phyloP scores from a whole-genome alignment of 2,329 filamentous ascomycete genomes.

The Fusarium annulatum region DNA sequence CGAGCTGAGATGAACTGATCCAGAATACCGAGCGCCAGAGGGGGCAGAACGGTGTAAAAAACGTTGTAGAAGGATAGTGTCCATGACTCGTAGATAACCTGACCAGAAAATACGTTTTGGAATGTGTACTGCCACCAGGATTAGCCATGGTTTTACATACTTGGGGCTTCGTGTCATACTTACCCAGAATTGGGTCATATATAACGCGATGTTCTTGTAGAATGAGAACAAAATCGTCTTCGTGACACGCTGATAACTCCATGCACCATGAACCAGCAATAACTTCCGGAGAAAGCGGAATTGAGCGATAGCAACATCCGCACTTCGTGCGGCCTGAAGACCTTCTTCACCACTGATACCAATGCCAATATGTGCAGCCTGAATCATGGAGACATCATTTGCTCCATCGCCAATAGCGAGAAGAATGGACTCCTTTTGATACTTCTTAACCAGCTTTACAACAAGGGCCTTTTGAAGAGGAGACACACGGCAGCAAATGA shows the following conservation, averaged over 20 bases:
- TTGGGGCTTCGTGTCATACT: constrained; percentile 49
- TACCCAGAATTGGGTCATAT: constrained; percentile 99
- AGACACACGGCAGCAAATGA: constrained; percentile 97
- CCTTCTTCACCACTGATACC: constrained; percentile 98
- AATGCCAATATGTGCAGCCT: constrained; percentile 96
- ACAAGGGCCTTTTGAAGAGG: constrained; percentile 97
- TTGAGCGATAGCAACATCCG: constrained; percentile 94
- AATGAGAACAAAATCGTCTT: constrained; percentile 98
- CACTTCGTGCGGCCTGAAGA: constrained; percentile 93
- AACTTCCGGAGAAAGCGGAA: constrained; percentile 96
- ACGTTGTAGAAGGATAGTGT: constrained; percentile 99
- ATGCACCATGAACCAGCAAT: constrained; percentile 92
- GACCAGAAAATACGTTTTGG: constrained; percentile 96
- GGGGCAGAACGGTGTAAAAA: constrained; percentile 94
- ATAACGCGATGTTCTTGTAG: constrained; percentile 98
- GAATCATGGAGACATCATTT: constrained; percentile 99
- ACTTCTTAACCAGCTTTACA: constrained; percentile 96
- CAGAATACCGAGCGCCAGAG: constrained; percentile 93
- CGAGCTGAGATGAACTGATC: constrained; percentile 98
- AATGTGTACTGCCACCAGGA: constrained; percentile 80
- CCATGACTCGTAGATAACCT: constrained; percentile 99
- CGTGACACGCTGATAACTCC: constrained; percentile 97
- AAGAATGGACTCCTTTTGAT: constrained; percentile 88
- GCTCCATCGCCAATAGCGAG: constrained; percentile 97
- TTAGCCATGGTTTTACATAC: constrained; percentile 27